Conservation (phyloP, 768 basidiomycete species). For the Lentinula lateritia region DNA sequence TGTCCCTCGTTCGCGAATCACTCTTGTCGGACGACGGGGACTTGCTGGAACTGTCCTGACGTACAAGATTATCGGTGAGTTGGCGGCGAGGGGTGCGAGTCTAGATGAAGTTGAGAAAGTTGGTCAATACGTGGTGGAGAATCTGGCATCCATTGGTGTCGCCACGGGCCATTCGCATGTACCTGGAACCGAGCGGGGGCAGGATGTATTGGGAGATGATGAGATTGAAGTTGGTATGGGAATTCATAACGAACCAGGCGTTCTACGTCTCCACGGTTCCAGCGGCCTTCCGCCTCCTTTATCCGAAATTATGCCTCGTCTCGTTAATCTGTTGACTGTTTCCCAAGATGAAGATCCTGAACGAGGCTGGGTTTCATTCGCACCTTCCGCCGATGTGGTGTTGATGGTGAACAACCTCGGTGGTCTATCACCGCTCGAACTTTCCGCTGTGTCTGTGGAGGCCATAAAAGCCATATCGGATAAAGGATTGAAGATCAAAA, state of each 20-base stretch:
- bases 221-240: constrained; percentile 90
- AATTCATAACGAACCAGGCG: constrained; percentile 87
- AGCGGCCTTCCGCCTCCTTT: constrained; percentile 59
- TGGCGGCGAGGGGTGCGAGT: constrained; percentile 60
- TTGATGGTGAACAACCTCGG: constrained; percentile 87
- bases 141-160: constrained; percentile 77
- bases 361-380: constrained; percentile 71
- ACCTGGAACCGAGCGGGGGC: constrained; percentile 62
- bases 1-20: constrained; percentile 75
- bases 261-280: constrained; percentile 36
- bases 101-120: constrained; percentile 65
- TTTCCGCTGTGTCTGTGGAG: constrained; percentile 64
- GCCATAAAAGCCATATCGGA: constrained; percentile 48
- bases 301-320: constrained; percentile 58
- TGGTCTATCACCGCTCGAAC: constrained; percentile 77
- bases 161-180: constrained; percentile 90
- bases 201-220: constrained; percentile 47
- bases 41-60: constrained; percentile 78
- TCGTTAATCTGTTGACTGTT: constrained; percentile 68
- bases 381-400: constrained; percentile 39
- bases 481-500: constrained; percentile 49
- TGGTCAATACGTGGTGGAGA: constrained; percentile 61
- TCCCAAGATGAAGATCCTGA: constrained; percentile 57
- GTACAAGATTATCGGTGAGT: constrained; percentile 87
- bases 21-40: constrained; percentile 81